phyloP scores from a whole-genome alignment of 1,284 basidiomycete species.

The Singerocomus inundabilis region DNA sequence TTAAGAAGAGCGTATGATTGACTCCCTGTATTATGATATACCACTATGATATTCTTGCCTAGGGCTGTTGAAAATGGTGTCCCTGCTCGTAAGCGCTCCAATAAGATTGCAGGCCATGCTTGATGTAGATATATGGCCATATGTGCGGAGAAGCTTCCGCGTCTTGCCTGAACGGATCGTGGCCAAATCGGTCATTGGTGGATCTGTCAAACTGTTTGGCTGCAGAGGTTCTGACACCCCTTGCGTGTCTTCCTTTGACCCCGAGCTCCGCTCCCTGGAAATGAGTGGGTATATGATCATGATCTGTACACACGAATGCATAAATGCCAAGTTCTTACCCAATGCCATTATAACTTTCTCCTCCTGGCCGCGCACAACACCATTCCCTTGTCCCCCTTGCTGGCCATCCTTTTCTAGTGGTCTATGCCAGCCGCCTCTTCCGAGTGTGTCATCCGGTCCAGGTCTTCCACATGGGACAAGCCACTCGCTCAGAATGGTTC shows the following conservation, averaged over 20 bases:
- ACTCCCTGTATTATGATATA: constrained; percentile 48
- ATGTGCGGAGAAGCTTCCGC: constrained; percentile 33
- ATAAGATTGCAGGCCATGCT: constrained; percentile 40
- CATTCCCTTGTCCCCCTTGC: constrained; percentile 22
- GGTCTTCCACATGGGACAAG: constrained; percentile 38
- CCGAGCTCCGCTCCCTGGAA: constrained; percentile 43
- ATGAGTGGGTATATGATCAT: constrained; percentile 40
- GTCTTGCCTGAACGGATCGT: constrained; percentile 40
- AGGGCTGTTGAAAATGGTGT: constrained; percentile 17
- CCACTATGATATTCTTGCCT: constrained; percentile 48
- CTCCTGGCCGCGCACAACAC: constrained; percentile 25
- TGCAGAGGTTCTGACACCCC: constrained; percentile 41
- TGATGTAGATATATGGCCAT: constrained; percentile 36
- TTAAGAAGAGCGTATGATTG: constrained; percentile 75
- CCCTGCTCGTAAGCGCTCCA: constrained; percentile 37
- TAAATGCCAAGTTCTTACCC: constrained; percentile 39
- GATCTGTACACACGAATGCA: constrained; percentile 38
- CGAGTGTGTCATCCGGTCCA: constrained; percentile 31
- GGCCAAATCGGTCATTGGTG: constrained; percentile 43
- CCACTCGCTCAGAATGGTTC: constrained; percentile 39
- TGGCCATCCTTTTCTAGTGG: constrained; percentile 24
- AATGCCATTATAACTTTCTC: constrained; percentile 31
- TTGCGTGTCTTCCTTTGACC: constrained; percentile 44
- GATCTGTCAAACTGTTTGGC: constrained; percentile 53
- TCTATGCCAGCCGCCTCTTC: constrained; percentile 32